These are phyloP conservation scores for Euphrasia arctica DNA, from an alignment of 305 asterid species.

Conservation along the genomic window DNA sequence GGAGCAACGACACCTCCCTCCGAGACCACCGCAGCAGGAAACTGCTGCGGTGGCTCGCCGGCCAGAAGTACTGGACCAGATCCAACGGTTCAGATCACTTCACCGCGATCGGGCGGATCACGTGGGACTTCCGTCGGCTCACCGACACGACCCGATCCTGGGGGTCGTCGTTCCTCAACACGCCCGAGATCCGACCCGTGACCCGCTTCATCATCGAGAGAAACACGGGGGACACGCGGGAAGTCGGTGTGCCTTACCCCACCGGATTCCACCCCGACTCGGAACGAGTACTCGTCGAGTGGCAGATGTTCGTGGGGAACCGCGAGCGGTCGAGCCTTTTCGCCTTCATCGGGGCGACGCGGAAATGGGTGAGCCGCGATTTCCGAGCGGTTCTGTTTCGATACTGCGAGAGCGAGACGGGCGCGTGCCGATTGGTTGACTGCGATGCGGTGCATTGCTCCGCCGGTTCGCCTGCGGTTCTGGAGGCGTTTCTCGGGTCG, in stretches of 20 bases:
- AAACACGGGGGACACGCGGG: slow-evolving; percentile 32
- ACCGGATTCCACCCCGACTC: slow-evolving; percentile 48
- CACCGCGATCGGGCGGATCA: slow-evolving; percentile 39
- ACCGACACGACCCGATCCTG: slow-evolving; percentile 37
- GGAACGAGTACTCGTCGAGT: slow-evolving; percentile 19
- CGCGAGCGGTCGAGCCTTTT: slow-evolving; percentile 32
- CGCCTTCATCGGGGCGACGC: slow-evolving; percentile 37
- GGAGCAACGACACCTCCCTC: slow-evolving; percentile 37
- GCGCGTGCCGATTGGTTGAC: slow-evolving; percentile 35
- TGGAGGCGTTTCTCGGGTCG: slow-evolving; percentile 33
- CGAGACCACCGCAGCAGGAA: slow-evolving; percentile 36
- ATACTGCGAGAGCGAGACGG: slow-evolving; percentile 32
- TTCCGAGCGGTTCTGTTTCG: slow-evolving; percentile 32
- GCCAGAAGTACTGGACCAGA: slow-evolving; percentile 32
- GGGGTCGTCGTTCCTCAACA: slow-evolving; percentile 48
- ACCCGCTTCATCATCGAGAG: slow-evolving; percentile 47
- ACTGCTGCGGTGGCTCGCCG: slow-evolving; percentile 39
- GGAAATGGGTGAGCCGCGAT: slow-evolving; percentile 29
- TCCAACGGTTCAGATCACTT: slow-evolving; percentile 54
- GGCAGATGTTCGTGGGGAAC: slow-evolving; percentile 36
- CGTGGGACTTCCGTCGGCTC: slow-evolving; percentile 55
- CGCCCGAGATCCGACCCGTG: slow-evolving; percentile 40
- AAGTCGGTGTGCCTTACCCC: slow-evolving; percentile 50
- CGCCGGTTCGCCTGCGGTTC: slow-evolving; percentile 25
- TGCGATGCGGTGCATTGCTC: slow-evolving; percentile 31